Base-by-base conservation (phyloP, 768 basidiomycete genomes). In the Cubamyces sp. region DNA sequence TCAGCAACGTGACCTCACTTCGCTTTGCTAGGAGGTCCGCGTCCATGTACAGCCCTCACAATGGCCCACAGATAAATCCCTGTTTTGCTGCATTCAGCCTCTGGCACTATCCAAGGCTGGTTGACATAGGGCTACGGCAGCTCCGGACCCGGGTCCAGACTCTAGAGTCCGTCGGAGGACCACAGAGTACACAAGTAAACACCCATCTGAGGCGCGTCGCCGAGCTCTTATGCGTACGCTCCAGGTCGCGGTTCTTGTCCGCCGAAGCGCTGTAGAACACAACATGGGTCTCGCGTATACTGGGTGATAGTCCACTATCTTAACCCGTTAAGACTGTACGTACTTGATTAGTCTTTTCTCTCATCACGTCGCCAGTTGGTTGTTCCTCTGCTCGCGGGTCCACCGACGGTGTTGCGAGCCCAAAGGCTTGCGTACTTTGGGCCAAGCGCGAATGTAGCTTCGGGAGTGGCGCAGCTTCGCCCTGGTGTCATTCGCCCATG, bases 1-100 rank as follows among this genome's bases (percentile, higher is more conserved):
- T 84, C 30, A 54, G 45, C 57, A 54, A 42, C 30, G 55, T 51
- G 18, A 23, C 56, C 11, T 37, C 54, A 8, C 54, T 34, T 19
- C 57, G 51, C 40, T 64, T 54, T 28, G 50, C 55, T 5, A 25
- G 37, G 28, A 55, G 41, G 37, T 54, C 60, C 6, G 15, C 5
- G 34, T 34, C n/a, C 60, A 39, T 34, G 30, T 12, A 28, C 16
- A 43, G 45, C 34, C 43, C 43, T 9, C 59, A 37, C 25, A 23
- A 25, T n/a, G 11, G 25, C 23, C 47, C 16, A n/a, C 59, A 60
- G 50, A 51, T 54, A 14, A 45, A 43, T 18, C 39, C 23, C 18
- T 7, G 6, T 21, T 15, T n/a, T 25, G 14, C 5, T 26, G 25
- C 9, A 2, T 49, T 28, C 3, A 14, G 9, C 47, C 3, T 18